Conservation (phyloP, 2,329 filamentous ascomycete species). For the Penicillium frequentans region DNA sequence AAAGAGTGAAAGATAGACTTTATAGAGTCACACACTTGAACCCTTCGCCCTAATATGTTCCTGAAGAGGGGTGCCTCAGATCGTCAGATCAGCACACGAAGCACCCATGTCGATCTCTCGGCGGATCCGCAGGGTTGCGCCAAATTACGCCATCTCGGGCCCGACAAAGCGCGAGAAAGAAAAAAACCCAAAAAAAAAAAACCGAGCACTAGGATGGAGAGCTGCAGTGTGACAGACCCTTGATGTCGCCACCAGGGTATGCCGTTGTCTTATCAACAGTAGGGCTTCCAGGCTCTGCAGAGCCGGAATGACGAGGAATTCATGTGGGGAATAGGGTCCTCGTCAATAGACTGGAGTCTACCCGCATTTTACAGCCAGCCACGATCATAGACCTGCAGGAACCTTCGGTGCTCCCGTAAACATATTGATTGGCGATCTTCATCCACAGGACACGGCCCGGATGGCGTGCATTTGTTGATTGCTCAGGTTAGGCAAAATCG, state of each 20-base stretch:
- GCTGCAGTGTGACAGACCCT: constrained; percentile 2
- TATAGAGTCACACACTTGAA: not conserved
- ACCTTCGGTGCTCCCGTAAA: constrained; percentile 11
- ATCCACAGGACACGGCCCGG: not conserved
- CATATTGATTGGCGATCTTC: constrained; percentile 6
- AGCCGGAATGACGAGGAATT: not conserved
- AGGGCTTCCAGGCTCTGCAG: not conserved
- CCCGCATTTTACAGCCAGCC: constrained; percentile 18
- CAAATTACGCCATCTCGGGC: not conserved
- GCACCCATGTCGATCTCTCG: not conserved
- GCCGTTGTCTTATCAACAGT: too few relatives aligned
- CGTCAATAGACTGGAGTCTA: not conserved
- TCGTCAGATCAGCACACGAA: not conserved
- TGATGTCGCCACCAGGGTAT: not conserved
- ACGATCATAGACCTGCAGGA: constrained; percentile 21
- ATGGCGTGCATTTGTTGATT: constrained; percentile 1
- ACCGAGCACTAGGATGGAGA: not conserved
- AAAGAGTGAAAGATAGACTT: not conserved
- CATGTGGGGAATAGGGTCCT: not conserved
- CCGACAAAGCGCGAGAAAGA: not conserved
- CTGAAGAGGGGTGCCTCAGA: not conserved
- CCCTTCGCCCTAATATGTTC: not conserved
- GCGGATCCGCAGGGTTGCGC: not conserved
- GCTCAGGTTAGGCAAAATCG: not conserved
- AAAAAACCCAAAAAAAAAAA: not conserved